Percentiles rank a stretch among this genome's conserved stretches.
phyloP scores from a whole-genome alignment of 371 early-diverging fungal species.

The Entomophthora muscae region DNA sequence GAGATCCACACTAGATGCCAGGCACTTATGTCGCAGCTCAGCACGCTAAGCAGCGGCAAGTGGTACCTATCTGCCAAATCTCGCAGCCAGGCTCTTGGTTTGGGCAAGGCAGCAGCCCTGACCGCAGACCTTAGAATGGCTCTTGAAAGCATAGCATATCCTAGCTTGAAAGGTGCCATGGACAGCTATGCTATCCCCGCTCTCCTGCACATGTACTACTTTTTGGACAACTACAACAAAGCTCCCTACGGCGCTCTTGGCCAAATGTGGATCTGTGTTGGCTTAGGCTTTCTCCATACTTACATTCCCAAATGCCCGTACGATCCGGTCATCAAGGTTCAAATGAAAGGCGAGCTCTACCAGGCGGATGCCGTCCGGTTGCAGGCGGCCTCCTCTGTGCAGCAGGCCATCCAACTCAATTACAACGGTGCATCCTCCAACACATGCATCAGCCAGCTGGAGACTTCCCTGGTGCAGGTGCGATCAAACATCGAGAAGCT shows the following conservation, averaged over 20 bases:
- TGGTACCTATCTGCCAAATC: not conserved
- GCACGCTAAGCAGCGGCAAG: not conserved
- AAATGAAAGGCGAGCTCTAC: slow-evolving; percentile 35
- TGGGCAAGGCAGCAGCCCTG: not conserved
- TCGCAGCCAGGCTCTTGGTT: not conserved
- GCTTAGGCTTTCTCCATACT: slow-evolving; percentile 34
- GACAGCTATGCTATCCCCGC: slow-evolving; percentile 1
- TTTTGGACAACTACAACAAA: not conserved
- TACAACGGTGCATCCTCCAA: slow-evolving; percentile 40
- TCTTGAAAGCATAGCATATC: slow-evolving; percentile 2
- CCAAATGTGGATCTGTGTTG: slow-evolving; percentile 31
- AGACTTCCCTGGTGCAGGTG: slow-evolving; percentile 14
- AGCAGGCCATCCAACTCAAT: slow-evolving; percentile 29
- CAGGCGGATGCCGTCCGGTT: slow-evolving; percentile 22
- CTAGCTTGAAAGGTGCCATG: slow-evolving; percentile 9
- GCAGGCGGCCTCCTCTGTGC: slow-evolving; percentile 26
- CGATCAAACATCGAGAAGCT: not conserved
- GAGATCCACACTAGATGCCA: not conserved
- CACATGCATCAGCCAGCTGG: slow-evolving; percentile 19
- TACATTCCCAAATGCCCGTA: slow-evolving; percentile 59
- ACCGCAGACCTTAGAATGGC: not conserved
- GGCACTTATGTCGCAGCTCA: not conserved
- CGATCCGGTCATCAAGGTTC: slow-evolving; percentile 55
- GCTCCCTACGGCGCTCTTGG: slow-evolving; percentile 14
- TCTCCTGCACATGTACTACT: not conserved